Evolutionary conservation across 345 rosid species (phyloP).

Genomic region (Brassica cretica): DNA sequence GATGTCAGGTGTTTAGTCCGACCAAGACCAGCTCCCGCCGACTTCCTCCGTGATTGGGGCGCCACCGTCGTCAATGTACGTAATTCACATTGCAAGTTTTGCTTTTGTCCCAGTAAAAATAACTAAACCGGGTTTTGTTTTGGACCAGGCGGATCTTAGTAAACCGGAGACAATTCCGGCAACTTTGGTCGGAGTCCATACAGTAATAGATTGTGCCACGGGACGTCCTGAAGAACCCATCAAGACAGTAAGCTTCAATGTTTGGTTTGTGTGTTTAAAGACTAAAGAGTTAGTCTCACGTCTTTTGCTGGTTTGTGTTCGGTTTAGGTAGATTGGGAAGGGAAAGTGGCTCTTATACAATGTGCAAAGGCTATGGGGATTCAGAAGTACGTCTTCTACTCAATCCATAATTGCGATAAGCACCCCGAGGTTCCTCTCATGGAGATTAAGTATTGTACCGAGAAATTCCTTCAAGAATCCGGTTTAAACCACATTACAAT

Average conservation of each 20-base stretch:
- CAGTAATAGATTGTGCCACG: slow-evolving; percentile 90
- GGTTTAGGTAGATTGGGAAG: slow-evolving; percentile 99
- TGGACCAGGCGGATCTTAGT: slow-evolving; percentile 82
- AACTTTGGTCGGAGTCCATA: slow-evolving; percentile 89
- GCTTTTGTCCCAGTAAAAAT: background rate
- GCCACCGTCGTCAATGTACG: slow-evolving; percentile 89
- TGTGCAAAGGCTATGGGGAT: slow-evolving; percentile 98
- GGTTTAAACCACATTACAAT: slow-evolving; percentile 67
- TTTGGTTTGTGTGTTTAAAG: slow-evolving; percentile 1
- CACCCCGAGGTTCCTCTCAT: slow-evolving; percentile 96
- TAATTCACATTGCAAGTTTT: background rate
- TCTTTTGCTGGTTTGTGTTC: slow-evolving; percentile 33
- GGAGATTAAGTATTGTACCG: slow-evolving; percentile 97
- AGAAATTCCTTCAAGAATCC: slow-evolving; percentile 80
- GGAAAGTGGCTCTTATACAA: slow-evolving; percentile 95
- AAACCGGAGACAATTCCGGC: slow-evolving; percentile 94
- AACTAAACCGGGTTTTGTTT: slow-evolving; percentile 17
- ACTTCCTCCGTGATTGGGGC: slow-evolving; percentile 96
- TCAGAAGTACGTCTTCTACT: slow-evolving; percentile 84
- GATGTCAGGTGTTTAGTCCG: slow-evolving; percentile 90
- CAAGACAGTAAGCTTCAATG: slow-evolving; percentile 55
- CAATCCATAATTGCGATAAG: slow-evolving; percentile 96
- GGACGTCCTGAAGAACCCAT: slow-evolving; percentile 99
- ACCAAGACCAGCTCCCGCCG: slow-evolving; percentile 93
- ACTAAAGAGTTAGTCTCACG: background rate